Evolutionary conservation across 139 green algal species (phyloP), one percentile per base, ranked within the genome.

Genomic region (Chlorella ohadii): DNA sequence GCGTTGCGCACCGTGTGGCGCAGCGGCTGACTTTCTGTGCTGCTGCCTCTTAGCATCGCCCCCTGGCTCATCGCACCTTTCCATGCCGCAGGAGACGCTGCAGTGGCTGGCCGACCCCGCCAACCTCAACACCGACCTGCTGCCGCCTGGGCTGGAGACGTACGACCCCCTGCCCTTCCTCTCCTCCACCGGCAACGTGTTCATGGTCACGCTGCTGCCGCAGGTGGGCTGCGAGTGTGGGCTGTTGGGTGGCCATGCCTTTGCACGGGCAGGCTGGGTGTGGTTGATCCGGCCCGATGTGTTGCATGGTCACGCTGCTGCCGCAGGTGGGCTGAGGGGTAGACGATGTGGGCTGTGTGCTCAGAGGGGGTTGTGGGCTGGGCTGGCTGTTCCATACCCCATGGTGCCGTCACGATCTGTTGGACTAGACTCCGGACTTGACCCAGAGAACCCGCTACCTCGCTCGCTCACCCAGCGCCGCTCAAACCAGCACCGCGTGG

Each of bases 81-180:
- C n/a, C 7, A 1, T 11, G 22, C 34, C 71, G 70, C 89, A 93
- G 81, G 95, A 98, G 84, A 95, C 95, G 31, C 71, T 98, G 25
- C 84, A 90, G 64, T 98, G 88, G 80, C 89, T 98, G 36, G 83
- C 91, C 34, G 92, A 94, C 74, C 87, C 93, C 7, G 90, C 93
- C 78, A 93, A 93, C 88, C 83, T 95, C 25, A 91, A 92, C 64
- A 57, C 41, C 0, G 89, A 95, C 64, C 85, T 75, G 41, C 83
- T 95, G 79, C 92, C 92, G 5, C 94, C 92, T 0, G 93, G 90
- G 27, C 86, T 96, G 16, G 94, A 95, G 22, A 83, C 84, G 38
- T 95, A 90, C 79, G 93, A 98, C 83, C 91, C 96, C 16, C 41
- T 90, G 16, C 84, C 92, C 28, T 98, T 96, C 85, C 82, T 99